A percentile compares a stretch with the other conserved stretches of the same genome.
Evolutionary conservation across 2,329 filamentous ascomycete species (phyloP).

Genomic region (Colletotrichum tropicale): DNA sequence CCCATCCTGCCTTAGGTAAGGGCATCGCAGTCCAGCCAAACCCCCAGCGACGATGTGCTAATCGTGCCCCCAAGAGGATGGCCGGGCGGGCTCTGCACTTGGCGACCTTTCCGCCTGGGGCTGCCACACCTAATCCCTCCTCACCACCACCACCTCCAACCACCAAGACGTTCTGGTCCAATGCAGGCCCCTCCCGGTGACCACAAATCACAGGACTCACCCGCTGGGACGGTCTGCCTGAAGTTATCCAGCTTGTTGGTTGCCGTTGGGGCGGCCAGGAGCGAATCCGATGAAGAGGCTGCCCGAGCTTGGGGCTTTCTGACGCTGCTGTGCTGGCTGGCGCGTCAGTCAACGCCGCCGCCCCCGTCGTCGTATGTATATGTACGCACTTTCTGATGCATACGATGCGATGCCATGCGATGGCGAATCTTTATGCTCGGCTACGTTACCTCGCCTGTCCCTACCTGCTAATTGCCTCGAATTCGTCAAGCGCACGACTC

Average conservation of each 20-base stretch:
- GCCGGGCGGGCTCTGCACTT: background rate
- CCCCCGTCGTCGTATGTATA: background rate
- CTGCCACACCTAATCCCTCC: background rate
- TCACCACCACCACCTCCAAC: background rate
- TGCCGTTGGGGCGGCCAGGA: background rate
- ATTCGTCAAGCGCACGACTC: background rate
- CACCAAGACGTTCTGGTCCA: background rate
- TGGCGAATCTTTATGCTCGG: background rate
- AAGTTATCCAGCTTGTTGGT: background rate
- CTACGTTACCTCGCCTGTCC: background rate
- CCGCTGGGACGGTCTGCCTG: constrained; percentile 6
- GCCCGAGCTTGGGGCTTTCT: background rate
- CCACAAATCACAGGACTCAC: constrained; percentile 15
- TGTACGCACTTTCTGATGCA: background rate
- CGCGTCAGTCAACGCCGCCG: background rate
- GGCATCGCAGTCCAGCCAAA: background rate
- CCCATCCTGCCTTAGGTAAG: background rate
- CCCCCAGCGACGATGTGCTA: background rate
- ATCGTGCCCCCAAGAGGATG: background rate
- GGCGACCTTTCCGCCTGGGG: background rate
- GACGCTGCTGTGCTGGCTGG: background rate
- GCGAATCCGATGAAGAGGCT: background rate
- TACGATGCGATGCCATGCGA: background rate
- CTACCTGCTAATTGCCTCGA: background rate
- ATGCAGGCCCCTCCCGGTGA: constrained; percentile 16